A percentile compares a stretch with the other conserved stretches of the same genome.
Evolutionary conservation across 495 filamentous ascomycete species (phyloP).

Genomic region (Apiosordaria backusii): DNA sequence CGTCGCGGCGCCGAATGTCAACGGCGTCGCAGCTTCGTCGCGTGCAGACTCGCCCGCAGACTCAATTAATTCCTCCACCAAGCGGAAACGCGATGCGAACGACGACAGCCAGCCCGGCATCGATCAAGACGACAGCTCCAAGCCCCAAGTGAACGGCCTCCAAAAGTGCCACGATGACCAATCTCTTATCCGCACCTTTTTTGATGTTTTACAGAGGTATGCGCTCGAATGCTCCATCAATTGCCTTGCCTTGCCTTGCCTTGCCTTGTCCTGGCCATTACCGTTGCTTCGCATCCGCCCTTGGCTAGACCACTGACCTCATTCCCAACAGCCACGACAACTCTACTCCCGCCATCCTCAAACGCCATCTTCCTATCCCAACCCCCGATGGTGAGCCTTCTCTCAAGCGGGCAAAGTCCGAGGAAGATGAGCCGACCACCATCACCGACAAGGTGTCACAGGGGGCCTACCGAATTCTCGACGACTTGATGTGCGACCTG

Average conservation of each 20-base stretch:
- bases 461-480: slow-evolving; percentile 42
- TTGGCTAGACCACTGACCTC: slow-evolving; percentile 11
- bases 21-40: slow-evolving; percentile 40
- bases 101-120: slow-evolving; percentile 29
- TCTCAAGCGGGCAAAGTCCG: slow-evolving; percentile 46
- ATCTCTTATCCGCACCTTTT: slow-evolving; percentile 40
- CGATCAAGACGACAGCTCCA: slow-evolving; percentile 26
- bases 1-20: slow-evolving; percentile 37
- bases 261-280: slow-evolving; percentile 9
- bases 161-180: slow-evolving; percentile 22
- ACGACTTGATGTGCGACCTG: slow-evolving; percentile 47
- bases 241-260: slow-evolving; percentile 16
- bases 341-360: slow-evolving; percentile 39
- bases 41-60: slow-evolving; percentile 40
- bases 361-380: slow-evolving; percentile 39
- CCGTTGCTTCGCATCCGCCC: background rate
- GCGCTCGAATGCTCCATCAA: slow-evolving; percentile 16
- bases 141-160: slow-evolving; percentile 30
- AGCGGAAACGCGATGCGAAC: slow-evolving; percentile 54
- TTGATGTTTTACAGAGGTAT: slow-evolving; percentile 44
- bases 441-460: slow-evolving; percentile 46
- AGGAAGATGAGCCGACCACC: slow-evolving; percentile 34
- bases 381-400: slow-evolving; percentile 39
- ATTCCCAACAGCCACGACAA: slow-evolving; percentile 41
- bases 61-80: slow-evolving; percentile 42